Evolutionary conservation across 331 rosid genomes (phyloP), one percentile per base, ranked within the genome.

Genomic region (Arachis monticola): DNA sequence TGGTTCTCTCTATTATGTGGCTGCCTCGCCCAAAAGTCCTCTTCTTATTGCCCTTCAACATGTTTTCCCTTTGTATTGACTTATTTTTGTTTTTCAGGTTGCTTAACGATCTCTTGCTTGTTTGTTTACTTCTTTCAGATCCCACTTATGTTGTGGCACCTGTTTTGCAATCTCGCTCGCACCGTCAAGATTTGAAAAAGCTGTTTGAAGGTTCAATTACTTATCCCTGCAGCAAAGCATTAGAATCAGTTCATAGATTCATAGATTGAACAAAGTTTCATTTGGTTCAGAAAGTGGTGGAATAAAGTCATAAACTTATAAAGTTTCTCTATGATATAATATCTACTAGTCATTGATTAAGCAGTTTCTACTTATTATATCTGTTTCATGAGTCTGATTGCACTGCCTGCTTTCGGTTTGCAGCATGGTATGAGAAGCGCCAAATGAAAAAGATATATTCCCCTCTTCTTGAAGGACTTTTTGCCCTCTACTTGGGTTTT

Each of bases 391-490:
- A 38, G 45, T 50, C 70, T 78, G 8, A 73, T 45, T 58, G n/a
- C 60, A 74, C 12, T 41, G 1, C 80, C 45, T 64, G 8, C 68
- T 79, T 77, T 50, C 11, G 79, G 72, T 77, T 40, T 88, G 87
- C 96, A 94, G 99, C 96, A 14, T 94, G 99, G 99, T 88, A 94
- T 51, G 87, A 90, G 85, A 91, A 88, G 77, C 81, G 97, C 77
- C 93, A 94, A 82, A 90, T 94, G 96, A 92, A 52, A 86, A 94
- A 92, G 77, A 94, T 94, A 27, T 94, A 94, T 74, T 94, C 99
- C 30, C 99, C 99, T 3, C 93, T 94, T 50, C 90, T 94, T 40
- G 99, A 94, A 87, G 99, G 97, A 69, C 86, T 92, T 30, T 77
- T 94, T 17, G 99, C 97, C 35, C 99, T 94, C 77, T 94, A 94